Base-by-base conservation (phyloP, 2,329 filamentous ascomycete species). In the Colletotrichum neosansevieriae region DNA sequence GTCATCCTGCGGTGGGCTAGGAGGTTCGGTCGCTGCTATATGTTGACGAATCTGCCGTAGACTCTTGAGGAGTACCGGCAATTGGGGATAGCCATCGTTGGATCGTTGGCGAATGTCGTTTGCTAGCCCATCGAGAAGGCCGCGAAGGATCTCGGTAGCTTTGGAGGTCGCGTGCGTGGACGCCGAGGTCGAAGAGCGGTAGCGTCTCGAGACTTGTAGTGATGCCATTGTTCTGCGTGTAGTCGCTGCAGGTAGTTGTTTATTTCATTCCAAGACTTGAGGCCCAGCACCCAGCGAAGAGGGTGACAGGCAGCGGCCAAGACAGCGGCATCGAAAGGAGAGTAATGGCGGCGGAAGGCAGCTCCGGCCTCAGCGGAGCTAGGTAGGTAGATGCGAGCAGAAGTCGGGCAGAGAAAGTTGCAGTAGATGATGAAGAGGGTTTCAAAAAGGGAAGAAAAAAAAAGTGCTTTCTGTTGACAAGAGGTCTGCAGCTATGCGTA, bases 1-100 rank as follows among this genome's bases (percentile, higher is more conserved):
- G 73, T 93, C 90, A 80, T 97, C 93, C 80, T 94, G 93, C 5
- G 83, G 81, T 3, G 83, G 78, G 68, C 81, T 81, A 3, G 84
- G 82, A 15, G 84, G 78, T 44, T 81, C 75, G 32, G 79, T 75
- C 10, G 85, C 83, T 47, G 85, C 81, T 32, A 89, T 78, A 70
- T 88, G 82, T 67, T 93, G 91, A 74, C 90, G 88, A 68, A 95
- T 86, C 58, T 88, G 85, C 72, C 89, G 87, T 64, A 92, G 83
- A 60, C 84, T 82, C 72, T 88, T 85, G 71, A 86, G 77, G 40
- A 91, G 80, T 7, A 80, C 78, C 4, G 78, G 73, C 19, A 83
- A 80, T 10, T 85, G 78, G 13, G 87, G 86, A 71, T 86, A 89
- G 21, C 80, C 82, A 66, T 79, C 74, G 12, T 75, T 74, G 44